A percentile compares a stretch with the other conserved stretches of the same genome.
Conservation (phyloP, 805 yeast genomes). For the Schizosaccharomyces japonicus region DNA sequence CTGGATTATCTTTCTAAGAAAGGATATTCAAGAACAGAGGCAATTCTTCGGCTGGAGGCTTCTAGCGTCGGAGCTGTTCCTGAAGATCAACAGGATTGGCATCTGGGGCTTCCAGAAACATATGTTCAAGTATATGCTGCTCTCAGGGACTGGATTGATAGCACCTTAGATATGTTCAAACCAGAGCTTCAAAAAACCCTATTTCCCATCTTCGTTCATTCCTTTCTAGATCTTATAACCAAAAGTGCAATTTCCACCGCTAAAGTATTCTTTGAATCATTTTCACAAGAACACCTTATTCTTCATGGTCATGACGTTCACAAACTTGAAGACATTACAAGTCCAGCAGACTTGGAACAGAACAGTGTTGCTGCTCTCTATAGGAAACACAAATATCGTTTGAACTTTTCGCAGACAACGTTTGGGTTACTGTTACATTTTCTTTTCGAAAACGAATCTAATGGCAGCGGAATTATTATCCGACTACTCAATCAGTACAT, state of each 20-base stretch:
- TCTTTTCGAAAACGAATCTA: slow-evolving; percentile 71
- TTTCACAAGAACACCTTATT: slow-evolving; percentile 44
- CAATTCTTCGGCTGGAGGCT: slow-evolving; percentile 66
- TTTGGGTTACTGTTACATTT: slow-evolving; percentile 65
- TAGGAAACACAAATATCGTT: slow-evolving; percentile 44
- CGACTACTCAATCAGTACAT: slow-evolving; percentile 62
- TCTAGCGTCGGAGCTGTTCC: slow-evolving; percentile 12
- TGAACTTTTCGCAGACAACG: slow-evolving; percentile 60
- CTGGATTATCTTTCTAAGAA: slow-evolving; percentile 38
- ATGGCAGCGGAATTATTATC: slow-evolving; percentile 73
- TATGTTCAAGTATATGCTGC: slow-evolving; percentile 62
- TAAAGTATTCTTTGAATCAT: slow-evolving; percentile 39
- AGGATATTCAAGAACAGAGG: slow-evolving; percentile 84
- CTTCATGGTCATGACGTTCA: slow-evolving; percentile 59
- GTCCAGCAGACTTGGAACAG: slow-evolving; percentile 59
- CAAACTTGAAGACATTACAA: slow-evolving; percentile 45
- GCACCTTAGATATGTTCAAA: slow-evolving; percentile 73
- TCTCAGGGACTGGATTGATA: slow-evolving; percentile 70
- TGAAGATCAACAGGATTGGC: slow-evolving; percentile 1
- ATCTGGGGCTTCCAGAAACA: slow-evolving; percentile 34
- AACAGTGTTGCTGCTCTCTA: slow-evolving; percentile 61
- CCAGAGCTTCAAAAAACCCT: slow-evolving; percentile 64
- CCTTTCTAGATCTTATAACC: slow-evolving; percentile 53
- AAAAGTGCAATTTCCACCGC: slow-evolving; percentile 25
- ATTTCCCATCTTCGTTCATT: slow-evolving; percentile 76